Evolutionary conservation across 2,329 filamentous ascomycete species (phyloP).

Genomic region (Verticillium tricorpus): DNA sequence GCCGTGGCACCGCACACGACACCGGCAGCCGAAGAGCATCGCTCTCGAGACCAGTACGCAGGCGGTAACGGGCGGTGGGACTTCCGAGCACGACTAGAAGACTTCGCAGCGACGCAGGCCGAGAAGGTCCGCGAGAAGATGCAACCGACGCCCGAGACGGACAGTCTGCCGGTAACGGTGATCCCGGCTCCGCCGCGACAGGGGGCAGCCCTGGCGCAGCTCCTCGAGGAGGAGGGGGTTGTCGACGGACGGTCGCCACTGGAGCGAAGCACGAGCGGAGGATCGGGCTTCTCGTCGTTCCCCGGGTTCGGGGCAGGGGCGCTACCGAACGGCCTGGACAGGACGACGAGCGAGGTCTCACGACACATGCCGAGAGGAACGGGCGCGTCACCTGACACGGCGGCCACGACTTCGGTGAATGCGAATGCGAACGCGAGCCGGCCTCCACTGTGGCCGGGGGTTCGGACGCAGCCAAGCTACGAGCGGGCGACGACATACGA

Average conservation of each 20-base stretch:
- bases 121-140: slow-evolving; percentile 55
- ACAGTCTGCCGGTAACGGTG: slow-evolving; percentile 52
- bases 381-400: slow-evolving; percentile 1
- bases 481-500: slow-evolving; percentile 27
- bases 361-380: background rate
- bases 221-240: slow-evolving; percentile 49
- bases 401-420: background rate
- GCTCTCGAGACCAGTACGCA: slow-evolving; percentile 15
- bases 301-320: slow-evolving; percentile 1
- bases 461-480: slow-evolving; percentile 24
- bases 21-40: slow-evolving; percentile 2
- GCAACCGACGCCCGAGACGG: slow-evolving; percentile 48
- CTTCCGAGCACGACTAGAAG: slow-evolving; percentile 51
- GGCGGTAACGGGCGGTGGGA: slow-evolving; percentile 42
- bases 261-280: slow-evolving; percentile 6
- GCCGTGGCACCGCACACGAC: slow-evolving; percentile 6
- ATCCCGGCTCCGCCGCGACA: slow-evolving; percentile 59
- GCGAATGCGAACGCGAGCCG: slow-evolving; percentile 23
- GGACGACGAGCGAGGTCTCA: slow-evolving; percentile 10
- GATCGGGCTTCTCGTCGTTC: slow-evolving; percentile 7
- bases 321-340: background rate
- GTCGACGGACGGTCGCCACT: slow-evolving; percentile 4
- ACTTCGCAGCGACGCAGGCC: slow-evolving; percentile 57
- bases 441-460: slow-evolving; percentile 40
- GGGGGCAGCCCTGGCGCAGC: slow-evolving; percentile 50